Conservation (phyloP, 2,329 filamentous ascomycete genomes). For the Rutstroemia sp. region DNA sequence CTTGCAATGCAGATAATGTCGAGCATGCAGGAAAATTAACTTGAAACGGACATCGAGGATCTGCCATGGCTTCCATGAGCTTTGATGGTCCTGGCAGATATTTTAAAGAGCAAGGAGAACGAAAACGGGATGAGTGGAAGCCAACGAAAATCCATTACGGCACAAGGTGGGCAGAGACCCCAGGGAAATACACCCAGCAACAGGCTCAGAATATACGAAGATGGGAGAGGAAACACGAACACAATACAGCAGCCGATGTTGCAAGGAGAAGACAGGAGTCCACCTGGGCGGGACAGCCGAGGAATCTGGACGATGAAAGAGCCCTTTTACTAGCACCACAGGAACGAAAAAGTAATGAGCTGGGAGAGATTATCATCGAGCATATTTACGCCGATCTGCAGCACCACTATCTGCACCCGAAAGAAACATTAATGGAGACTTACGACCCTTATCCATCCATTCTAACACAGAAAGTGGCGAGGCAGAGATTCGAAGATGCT, state of each 20-base stretch:
- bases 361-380: background rate
- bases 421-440: background rate
- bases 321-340: background rate
- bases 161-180: background rate
- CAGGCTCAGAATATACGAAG: background rate
- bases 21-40: too few relatives aligned
- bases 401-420: background rate
- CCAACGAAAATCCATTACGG: too few relatives aligned
- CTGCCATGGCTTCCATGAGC: background rate
- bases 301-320: background rate
- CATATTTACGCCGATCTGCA: background rate
- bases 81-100: background rate
- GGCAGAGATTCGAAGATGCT: background rate
- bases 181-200: background rate
- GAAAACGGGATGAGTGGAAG: too few relatives aligned
- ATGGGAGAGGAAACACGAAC: slow-evolving; percentile 1
- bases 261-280: background rate
- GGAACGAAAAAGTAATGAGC: background rate
- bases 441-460: background rate
- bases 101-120: background rate
- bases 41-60: too few relatives aligned
- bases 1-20: too few relatives aligned
- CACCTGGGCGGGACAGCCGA: background rate
- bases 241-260: background rate
- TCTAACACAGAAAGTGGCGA: background rate